A percentile compares a stretch with the other conserved stretches of the same genome.
phyloP scores from a whole-genome alignment of 2,329 filamentous ascomycete genomes.

The Monilinia fructigena region DNA sequence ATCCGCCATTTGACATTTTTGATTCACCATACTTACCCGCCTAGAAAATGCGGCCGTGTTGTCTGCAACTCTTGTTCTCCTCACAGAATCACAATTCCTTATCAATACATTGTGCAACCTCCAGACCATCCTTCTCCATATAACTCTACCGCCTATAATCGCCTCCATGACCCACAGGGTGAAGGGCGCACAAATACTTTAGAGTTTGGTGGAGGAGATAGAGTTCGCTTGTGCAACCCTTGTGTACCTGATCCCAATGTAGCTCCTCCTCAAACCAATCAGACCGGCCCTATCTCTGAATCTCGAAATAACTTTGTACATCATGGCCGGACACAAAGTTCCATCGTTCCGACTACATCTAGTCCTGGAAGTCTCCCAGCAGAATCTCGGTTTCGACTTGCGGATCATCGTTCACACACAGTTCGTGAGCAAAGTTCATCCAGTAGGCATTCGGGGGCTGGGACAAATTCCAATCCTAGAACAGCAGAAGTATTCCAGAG shows the following conservation, averaged over 20 bases:
- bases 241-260: conserved; percentile 70
- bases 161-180: conserved; percentile 28
- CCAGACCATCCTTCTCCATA: conserved; percentile 44
- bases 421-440: conserved; percentile 6
- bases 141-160: conserved; percentile 23
- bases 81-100: conserved; percentile 90
- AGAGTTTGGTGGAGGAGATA: conserved; percentile 61
- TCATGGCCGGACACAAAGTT: conserved; percentile 23
- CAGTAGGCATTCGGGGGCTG: background rate
- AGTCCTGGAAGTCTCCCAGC: conserved; percentile 12
- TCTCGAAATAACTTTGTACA: conserved; percentile 25
- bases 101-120: conserved; percentile 86
- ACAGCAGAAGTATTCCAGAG: conserved; percentile 15
- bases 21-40: conserved; percentile 16
- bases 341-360: conserved; percentile 12
- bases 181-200: conserved; percentile 30
- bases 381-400: conserved; percentile 18
- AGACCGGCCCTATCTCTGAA: conserved; percentile 20
- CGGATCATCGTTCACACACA: conserved; percentile 15
- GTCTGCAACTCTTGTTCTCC: conserved; percentile 89
- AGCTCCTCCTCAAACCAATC: conserved; percentile 47
- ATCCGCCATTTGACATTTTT: background rate
- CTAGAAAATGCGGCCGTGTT: conserved; percentile 84
- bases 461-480: conserved; percentile 2
- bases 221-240: conserved; percentile 69